Base-by-base conservation (phyloP, 768 basidiomycete genomes). In the Kwoniella mangroviensis region DNA sequence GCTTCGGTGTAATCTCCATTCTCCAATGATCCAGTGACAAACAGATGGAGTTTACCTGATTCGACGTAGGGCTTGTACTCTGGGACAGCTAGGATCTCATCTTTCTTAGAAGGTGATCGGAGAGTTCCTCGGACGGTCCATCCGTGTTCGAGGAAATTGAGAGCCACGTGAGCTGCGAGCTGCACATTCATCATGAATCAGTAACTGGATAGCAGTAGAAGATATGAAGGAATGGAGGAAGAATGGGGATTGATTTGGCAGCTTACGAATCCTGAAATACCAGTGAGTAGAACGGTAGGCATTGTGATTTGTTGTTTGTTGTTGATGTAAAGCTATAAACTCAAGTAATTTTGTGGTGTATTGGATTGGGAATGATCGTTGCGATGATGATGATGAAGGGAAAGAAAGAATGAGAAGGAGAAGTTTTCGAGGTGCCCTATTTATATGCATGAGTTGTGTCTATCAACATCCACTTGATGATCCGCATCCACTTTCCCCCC, bases 91-190 rank as follows among this genome's bases (percentile, higher is more conserved):
- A 70, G 63, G 17, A 78, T 67, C 10, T 56, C 67, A 52, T 72
- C 67, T 40, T 57, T 68, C 56, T 78, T 80, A 22, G 65, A 69
- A 2, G 66, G 28, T 12, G 71, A 74, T 55, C 79, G 70, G 49
- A 78, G 67, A 17, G 79, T 80, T 19, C 75, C 79, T 24, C 74
- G 73, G 49, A 80, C 77, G 21, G 54, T 74, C 72, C 73, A 77
- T 13, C 73, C 79, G 21, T 71, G 49, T 45, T 75, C 19, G 43
- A 80, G 68, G 72, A 76, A 76, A 34, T 34, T 52, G 26, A 76
- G 69, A 22, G 77, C 79, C 56, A 72, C 70, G 41, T 76, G 74
- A 9, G 73, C 73, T 28, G 73, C 71, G 63, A 77, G 67, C 70
- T 74, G 59, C 6, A 43, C 2, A 19, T 34, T 17, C 21, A 52